These are phyloP conservation scores for Asterophora parasitica DNA, from an alignment of 768 basidiomycete genomes.

Conservation along the genomic window DNA sequence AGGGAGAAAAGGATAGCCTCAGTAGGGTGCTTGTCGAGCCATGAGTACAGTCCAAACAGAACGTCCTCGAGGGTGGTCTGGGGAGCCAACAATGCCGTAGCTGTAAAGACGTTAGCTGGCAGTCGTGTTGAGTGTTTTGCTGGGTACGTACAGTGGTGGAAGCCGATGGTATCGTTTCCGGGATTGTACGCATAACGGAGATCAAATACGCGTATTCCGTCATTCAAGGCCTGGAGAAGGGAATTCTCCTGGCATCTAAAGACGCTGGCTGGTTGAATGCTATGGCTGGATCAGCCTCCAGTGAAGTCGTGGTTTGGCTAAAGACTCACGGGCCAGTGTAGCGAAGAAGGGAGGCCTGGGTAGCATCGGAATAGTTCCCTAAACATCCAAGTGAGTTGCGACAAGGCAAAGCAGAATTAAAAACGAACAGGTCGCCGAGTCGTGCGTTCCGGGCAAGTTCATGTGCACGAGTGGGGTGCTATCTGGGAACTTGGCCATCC, in stretches of 20 bases:
- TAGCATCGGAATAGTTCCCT: conserved; percentile 43
- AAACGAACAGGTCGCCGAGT: conserved; percentile 39
- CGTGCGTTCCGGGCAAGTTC: conserved; percentile 52
- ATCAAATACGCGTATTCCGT: conserved; percentile 48
- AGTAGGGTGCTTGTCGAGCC: conserved; percentile 47
- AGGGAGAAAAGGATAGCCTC: conserved; percentile 48
- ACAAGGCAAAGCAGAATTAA: no score
- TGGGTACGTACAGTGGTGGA: conserved; percentile 37
- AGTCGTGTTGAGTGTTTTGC: not conserved
- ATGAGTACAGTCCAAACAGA: conserved; percentile 45
- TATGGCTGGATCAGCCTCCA: conserved; percentile 5
- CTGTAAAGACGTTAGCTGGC: conserved; percentile 15
- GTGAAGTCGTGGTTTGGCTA: not conserved
- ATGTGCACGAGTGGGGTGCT: conserved; percentile 39
- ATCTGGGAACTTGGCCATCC: conserved; percentile 43
- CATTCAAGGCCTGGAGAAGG: conserved; percentile 40
- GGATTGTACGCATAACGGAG: conserved; percentile 46
- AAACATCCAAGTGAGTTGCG: not conserved
- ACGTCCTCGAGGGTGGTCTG: conserved; percentile 46
- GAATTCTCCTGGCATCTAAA: conserved; percentile 45
- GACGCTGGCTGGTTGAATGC: conserved; percentile 28
- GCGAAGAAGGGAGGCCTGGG: conserved; percentile 34
- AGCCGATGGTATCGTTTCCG: conserved; percentile 45
- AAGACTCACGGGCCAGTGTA: conserved; percentile 40
- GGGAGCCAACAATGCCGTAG: conserved; percentile 36